phyloP scores from a whole-genome alignment of 371 early-diverging fungal genomes.

The Nematocida ausubeli region DNA sequence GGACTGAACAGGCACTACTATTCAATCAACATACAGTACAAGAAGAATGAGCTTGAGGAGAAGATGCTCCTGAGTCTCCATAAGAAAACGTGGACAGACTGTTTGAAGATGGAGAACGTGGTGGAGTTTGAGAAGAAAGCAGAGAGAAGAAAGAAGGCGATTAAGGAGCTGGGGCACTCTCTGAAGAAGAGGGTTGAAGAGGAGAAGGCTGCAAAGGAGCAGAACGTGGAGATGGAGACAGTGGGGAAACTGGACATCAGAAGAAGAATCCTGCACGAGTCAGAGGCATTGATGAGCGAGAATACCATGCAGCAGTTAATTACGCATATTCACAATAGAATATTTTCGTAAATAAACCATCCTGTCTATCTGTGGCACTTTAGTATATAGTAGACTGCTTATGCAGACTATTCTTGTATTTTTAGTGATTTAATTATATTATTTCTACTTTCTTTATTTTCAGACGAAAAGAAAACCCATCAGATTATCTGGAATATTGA shows the following conservation, averaged over 20 bases:
- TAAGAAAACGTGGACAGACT: constrained; percentile 96
- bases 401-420: too few species aligned
- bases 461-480: too few species aligned
- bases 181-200: constrained; percentile 63
- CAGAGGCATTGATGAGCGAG: constrained; percentile 60
- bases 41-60: constrained; percentile 94
- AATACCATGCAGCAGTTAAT: constrained; percentile 65
- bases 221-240: constrained; percentile 61
- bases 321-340: constrained; percentile 61
- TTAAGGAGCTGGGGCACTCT: constrained; percentile 56
- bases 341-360: constrained; percentile 61
- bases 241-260: constrained; percentile 66
- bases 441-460: too few species aligned
- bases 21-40: constrained; percentile 93
- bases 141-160: constrained; percentile 70
- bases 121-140: constrained; percentile 66
- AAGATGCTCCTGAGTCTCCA: constrained; percentile 95
- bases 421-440: constrained; percentile 2
- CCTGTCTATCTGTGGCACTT: too few species aligned
- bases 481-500: too few species aligned
- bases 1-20: constrained; percentile 98
- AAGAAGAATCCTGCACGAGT: constrained; percentile 63
- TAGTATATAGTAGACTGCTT: too few species aligned
- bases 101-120: constrained; percentile 80
- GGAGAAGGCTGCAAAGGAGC: constrained; percentile 56